These are phyloP conservation scores for Pharnaceum exiguum DNA, from an alignment of 148 eudicot genomes.

Conservation along the genomic window DNA sequence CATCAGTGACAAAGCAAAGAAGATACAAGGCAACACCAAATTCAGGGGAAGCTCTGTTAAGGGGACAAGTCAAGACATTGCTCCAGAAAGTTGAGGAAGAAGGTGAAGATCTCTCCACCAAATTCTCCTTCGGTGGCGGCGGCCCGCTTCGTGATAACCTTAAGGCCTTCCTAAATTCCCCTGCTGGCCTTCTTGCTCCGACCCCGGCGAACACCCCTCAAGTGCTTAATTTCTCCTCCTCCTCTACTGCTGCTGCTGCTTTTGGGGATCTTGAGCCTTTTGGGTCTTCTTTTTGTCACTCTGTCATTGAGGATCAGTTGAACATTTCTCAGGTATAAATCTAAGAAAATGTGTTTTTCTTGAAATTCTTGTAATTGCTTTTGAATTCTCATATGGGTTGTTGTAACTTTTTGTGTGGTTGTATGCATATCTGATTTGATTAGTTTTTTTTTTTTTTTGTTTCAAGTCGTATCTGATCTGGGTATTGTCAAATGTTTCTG, in stretches of 20 bases:
- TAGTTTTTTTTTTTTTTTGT: too few relatives aligned
- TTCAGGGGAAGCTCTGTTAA: constrained; percentile 80
- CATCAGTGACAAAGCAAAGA: constrained; percentile 42
- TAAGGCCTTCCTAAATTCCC: constrained; percentile 39
- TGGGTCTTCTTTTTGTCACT: constrained; percentile 25
- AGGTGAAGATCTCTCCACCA: constrained; percentile 52
- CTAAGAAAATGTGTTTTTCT: background rate
- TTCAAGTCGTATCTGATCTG: too few relatives aligned
- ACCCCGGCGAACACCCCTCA: constrained; percentile 86
- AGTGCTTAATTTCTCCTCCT: constrained; percentile 25
- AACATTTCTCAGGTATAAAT: constrained; percentile 45
- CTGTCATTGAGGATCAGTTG: constrained; percentile 47
- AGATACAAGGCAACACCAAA: constrained; percentile 59
- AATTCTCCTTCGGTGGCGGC: constrained; percentile 26
- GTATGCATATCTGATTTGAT: background rate
- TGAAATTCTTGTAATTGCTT: background rate
- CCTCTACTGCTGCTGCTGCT: too few relatives aligned
- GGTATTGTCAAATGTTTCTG: too few relatives aligned
- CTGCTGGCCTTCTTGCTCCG: constrained; percentile 60
- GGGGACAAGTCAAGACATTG: constrained; percentile 76
- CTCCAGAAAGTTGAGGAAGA: constrained; percentile 89
- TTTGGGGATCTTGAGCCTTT: constrained; percentile 19
- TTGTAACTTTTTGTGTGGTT: background rate
- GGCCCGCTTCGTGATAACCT: constrained; percentile 24
- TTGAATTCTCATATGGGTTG: background rate